Conservation (phyloP, 2,329 filamentous ascomycete genomes). For the Aspergillus aculeatus region DNA sequence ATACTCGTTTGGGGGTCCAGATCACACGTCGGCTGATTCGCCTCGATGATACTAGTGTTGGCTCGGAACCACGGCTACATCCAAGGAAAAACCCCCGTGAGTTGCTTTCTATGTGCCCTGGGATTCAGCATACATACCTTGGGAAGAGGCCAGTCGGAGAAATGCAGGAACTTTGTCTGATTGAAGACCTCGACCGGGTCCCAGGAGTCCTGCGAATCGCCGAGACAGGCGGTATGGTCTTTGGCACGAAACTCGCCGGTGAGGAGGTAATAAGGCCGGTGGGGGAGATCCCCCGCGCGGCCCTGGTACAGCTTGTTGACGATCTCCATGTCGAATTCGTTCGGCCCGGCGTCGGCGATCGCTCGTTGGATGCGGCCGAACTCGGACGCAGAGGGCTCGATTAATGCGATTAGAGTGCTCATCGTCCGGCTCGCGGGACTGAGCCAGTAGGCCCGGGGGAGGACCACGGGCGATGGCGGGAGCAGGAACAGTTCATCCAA, state of each 20-base stretch:
- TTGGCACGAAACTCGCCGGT: constrained; percentile 58
- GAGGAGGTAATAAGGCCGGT: constrained; percentile 58
- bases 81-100: too few species aligned
- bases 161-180: constrained; percentile 63
- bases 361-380: constrained; percentile 43
- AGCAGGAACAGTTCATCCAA: constrained; percentile 68
- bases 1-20: neutral
- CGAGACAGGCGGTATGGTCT: constrained; percentile 49
- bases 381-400: constrained; percentile 54
- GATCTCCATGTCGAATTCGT: constrained; percentile 63
- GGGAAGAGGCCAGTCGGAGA: constrained; percentile 62
- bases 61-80: neutral
- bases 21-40: neutral
- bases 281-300: constrained; percentile 55
- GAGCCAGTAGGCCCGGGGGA: constrained; percentile 69
- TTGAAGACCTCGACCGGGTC: constrained; percentile 52
- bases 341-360: constrained; percentile 24
- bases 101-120: too few species aligned
- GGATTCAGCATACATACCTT: neutral
- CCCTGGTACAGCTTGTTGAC: constrained; percentile 57
- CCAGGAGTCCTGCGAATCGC: constrained; percentile 53
- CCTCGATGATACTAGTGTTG: neutral
- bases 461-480: constrained; percentile 58
- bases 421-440: constrained; percentile 51
- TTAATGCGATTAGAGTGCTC: constrained; percentile 58